Conservation (phyloP, 2,329 filamentous ascomycete genomes). For the Trichoderma aggressivum region DNA sequence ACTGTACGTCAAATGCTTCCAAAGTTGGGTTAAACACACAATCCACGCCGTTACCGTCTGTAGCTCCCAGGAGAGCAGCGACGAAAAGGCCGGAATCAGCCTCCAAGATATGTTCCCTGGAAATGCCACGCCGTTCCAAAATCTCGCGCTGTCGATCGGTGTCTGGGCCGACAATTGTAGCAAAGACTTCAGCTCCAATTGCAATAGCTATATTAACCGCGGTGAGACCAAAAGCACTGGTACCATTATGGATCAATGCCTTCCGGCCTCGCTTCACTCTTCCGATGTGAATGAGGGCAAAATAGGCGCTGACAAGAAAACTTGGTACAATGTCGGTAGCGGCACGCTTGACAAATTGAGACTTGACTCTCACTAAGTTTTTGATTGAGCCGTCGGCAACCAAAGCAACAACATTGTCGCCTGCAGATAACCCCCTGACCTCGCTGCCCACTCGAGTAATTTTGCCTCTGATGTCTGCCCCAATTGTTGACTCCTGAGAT, state of each 20-base stretch:
- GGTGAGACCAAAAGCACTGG: slow-evolving; percentile 42
- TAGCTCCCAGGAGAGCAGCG: slow-evolving; percentile 31
- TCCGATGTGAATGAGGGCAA: slow-evolving; percentile 38
- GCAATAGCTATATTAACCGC: slow-evolving; percentile 41
- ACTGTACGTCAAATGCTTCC: slow-evolving; percentile 31
- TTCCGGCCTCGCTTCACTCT: slow-evolving; percentile 27
- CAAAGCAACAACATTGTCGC: slow-evolving; percentile 43
- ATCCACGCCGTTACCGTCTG: slow-evolving; percentile 37
- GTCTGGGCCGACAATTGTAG: slow-evolving; percentile 35
- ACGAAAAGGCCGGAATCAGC: slow-evolving; percentile 35
- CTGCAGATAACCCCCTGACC: slow-evolving; percentile 32
- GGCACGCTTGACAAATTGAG: slow-evolving; percentile 35
- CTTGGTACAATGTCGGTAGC: slow-evolving; percentile 34
- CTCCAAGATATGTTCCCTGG: slow-evolving; percentile 37
- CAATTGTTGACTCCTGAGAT: slow-evolving; percentile 32
- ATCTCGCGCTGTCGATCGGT: slow-evolving; percentile 35
- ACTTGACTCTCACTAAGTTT: slow-evolving; percentile 34
- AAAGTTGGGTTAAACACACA: slow-evolving; percentile 46
- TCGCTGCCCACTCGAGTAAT: slow-evolving; percentile 35
- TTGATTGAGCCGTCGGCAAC: slow-evolving; percentile 35
- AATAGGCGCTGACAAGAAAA: slow-evolving; percentile 40
- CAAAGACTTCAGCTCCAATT: slow-evolving; percentile 40
- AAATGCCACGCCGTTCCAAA: slow-evolving; percentile 36
- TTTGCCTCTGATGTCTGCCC: slow-evolving; percentile 41
- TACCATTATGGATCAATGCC: slow-evolving; percentile 44